A percentile compares a stretch with the other conserved stretches of the same genome.
Evolutionary conservation across 768 basidiomycete genomes (phyloP).

Genomic region (Mycena floridula): DNA sequence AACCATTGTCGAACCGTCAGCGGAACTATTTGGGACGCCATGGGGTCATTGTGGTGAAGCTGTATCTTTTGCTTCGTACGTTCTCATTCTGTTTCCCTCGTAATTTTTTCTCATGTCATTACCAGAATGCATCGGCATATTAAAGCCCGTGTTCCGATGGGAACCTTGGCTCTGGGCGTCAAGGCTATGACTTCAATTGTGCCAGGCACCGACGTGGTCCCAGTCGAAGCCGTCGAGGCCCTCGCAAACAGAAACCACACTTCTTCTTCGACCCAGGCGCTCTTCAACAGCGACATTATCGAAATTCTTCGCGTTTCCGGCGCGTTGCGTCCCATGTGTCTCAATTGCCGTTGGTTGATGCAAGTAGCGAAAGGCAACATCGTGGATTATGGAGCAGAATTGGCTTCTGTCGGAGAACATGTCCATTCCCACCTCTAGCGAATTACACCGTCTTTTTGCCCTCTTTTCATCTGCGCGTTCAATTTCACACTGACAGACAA

Average conservation of each 20-base stretch:
- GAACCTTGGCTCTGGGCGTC: conserved; percentile 8
- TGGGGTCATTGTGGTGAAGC: conserved; percentile 11
- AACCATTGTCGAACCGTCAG: conserved; percentile 4
- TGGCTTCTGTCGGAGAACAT: no score
- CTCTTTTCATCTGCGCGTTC: no score
- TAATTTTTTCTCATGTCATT: background rate
- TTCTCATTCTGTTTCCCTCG: background rate
- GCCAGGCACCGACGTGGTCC: conserved; percentile 5
- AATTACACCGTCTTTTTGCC: no score
- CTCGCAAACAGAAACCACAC: background rate
- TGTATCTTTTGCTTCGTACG: conserved; percentile 7
- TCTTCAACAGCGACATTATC: conserved; percentile 2
- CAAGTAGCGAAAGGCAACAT: conserved; percentile 2
- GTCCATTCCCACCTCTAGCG: no score
- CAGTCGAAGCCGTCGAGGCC: conserved; percentile 5
- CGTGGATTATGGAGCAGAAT: conserved; percentile 4
- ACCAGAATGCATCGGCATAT: conserved; percentile 6
- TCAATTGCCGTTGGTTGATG: conserved; percentile 6
- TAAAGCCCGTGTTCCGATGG: conserved; percentile 1
- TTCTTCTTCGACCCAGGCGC: no score
- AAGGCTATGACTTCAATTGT: conserved; percentile 9
- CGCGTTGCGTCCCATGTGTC: conserved; percentile 7
- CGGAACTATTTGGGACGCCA: conserved; percentile 9
- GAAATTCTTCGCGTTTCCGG: conserved; percentile 6
- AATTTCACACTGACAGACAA: no score